Conservation (phyloP, 352 stramenopile genomes). For the Globisporangium cederbergense region DNA sequence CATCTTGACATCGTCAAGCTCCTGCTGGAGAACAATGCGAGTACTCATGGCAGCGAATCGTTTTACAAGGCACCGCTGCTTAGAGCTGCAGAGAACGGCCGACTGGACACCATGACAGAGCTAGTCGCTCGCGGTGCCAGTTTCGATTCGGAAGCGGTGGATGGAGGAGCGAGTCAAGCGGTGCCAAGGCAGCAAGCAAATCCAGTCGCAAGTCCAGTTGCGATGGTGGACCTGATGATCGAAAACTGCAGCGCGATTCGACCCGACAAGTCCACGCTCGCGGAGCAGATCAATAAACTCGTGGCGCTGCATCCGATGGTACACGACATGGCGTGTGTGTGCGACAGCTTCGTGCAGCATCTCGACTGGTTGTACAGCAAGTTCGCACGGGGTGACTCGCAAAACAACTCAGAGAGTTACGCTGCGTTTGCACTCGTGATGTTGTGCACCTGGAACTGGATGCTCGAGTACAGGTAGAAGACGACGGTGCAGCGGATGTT, state of each 20-base stretch:
- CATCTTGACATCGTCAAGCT: neutral
- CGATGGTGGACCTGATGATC: neutral
- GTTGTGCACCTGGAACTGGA: neutral
- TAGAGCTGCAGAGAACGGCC: neutral
- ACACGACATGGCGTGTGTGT: neutral
- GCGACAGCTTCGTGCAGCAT: neutral
- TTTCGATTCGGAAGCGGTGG: neutral
- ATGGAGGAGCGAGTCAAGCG: neutral
- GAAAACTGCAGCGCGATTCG: neutral
- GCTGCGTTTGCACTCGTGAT: neutral
- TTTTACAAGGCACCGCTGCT: neutral
- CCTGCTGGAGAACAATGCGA: neutral
- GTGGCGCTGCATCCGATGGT: neutral
- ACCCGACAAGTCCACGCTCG: neutral
- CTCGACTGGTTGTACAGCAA: neutral
- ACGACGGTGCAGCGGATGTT: neutral
- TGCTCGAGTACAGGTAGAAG: conserved; percentile 1
- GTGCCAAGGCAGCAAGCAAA: neutral
- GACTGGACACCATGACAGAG: neutral
- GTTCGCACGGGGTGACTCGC: neutral
- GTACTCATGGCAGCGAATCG: neutral
- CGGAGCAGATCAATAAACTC: neutral
- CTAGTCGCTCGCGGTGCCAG: neutral
- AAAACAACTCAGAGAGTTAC: neutral
- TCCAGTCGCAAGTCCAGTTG: neutral